Evolutionary conservation across 108 stramenopile species (phyloP).

Genomic region (Seminavis robusta): DNA sequence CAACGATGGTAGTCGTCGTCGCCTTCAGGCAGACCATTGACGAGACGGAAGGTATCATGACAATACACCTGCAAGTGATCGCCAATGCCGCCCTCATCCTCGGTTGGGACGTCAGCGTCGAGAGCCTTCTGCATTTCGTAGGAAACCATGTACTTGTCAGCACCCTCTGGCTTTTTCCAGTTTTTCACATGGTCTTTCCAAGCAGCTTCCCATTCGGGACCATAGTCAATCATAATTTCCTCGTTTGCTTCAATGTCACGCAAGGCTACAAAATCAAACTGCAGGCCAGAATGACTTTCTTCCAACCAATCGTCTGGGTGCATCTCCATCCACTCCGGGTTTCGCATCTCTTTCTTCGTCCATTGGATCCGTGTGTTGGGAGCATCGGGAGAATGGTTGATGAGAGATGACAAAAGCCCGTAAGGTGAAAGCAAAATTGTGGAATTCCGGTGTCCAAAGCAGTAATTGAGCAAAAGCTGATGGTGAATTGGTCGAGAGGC

Average conservation of each 20-base stretch:
- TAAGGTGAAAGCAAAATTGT: slow-evolving; percentile 43
- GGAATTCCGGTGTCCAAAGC: slow-evolving; percentile 45
- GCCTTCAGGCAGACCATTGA: too few relatives aligned
- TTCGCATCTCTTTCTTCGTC: slow-evolving; percentile 10
- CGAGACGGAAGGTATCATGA: too few relatives aligned
- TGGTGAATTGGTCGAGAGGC: neutral
- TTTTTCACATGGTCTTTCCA: slow-evolving; percentile 43
- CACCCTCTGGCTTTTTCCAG: slow-evolving; percentile 21
- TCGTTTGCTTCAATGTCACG: slow-evolving; percentile 56
- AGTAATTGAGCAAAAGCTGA: slow-evolving; percentile 52
- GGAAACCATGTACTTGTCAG: slow-evolving; percentile 18
- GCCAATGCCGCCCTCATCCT: slow-evolving; percentile 29
- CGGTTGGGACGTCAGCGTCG: slow-evolving; percentile 22
- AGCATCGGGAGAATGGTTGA: slow-evolving; percentile 40
- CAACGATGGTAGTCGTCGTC: too few relatives aligned
- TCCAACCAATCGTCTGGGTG: slow-evolving; percentile 19
- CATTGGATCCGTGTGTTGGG: slow-evolving; percentile 20
- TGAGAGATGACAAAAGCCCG: slow-evolving; percentile 36
- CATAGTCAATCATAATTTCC: slow-evolving; percentile 66
- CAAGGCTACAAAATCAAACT: slow-evolving; percentile 46
- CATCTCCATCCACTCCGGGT: neutral
- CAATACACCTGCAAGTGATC: slow-evolving; percentile 8
- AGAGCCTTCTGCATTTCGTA: slow-evolving; percentile 24
- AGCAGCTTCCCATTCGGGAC: slow-evolving; percentile 52
- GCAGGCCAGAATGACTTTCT: slow-evolving; percentile 16